These are phyloP conservation scores for Geotrichum ghanense DNA, from an alignment of 805 yeast genomes.

Conservation along the genomic window DNA sequence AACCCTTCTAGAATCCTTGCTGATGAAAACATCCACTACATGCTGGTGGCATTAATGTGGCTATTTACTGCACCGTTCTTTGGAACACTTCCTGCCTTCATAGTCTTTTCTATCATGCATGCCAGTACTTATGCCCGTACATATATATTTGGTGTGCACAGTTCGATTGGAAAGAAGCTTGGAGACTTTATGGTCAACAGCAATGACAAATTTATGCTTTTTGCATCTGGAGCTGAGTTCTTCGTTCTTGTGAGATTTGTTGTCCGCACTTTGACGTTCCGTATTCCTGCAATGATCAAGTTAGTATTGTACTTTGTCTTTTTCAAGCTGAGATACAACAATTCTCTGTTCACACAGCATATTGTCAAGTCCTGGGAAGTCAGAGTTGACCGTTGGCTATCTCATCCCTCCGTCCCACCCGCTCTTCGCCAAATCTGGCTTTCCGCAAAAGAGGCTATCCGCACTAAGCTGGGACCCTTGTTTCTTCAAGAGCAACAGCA, in stretches of 20 bases:
- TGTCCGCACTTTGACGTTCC: conserved; percentile 42
- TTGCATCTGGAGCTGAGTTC: conserved; percentile 52
- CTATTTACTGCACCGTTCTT: conserved; percentile 47
- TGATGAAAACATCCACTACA: conserved; percentile 69
- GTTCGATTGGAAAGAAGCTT: conserved; percentile 24
- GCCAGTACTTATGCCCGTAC: conserved; percentile 58
- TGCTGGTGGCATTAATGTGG: conserved; percentile 45
- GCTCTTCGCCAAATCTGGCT: conserved; percentile 39
- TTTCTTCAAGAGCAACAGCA: conserved; percentile 5
- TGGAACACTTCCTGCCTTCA: conserved; percentile 60
- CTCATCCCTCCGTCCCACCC: conserved; percentile 44
- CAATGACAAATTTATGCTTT: conserved; percentile 47
- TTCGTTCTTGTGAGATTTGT: conserved; percentile 22
- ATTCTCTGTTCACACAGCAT: conserved; percentile 58
- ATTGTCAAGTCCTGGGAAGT: conserved; percentile 62
- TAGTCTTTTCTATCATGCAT: conserved; percentile 73
- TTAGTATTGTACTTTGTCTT: conserved; percentile 43
- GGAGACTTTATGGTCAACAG: conserved; percentile 37
- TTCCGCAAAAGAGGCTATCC: conserved; percentile 28
- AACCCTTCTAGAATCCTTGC: conserved; percentile 26
- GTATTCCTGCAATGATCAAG: conserved; percentile 47
- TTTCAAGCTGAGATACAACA: conserved; percentile 68
- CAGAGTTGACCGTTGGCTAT: conserved; percentile 45
- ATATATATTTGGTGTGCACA: conserved; percentile 34
- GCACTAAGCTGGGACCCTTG: conserved; percentile 12